phyloP scores from a whole-genome alignment of 805 yeast species.

The Candida xyloterini region DNA sequence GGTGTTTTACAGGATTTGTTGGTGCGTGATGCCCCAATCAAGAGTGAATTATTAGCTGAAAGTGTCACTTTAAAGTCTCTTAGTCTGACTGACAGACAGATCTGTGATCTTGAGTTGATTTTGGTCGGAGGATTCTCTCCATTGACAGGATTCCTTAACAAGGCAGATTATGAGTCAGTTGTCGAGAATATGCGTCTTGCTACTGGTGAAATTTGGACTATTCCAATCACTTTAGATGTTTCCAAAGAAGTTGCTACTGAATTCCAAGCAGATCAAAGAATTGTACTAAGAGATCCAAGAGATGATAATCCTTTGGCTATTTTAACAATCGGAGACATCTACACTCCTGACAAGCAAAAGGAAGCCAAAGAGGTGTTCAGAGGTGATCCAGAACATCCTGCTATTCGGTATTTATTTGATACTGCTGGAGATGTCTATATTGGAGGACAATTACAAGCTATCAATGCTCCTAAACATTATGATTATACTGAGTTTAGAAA shows the following conservation, averaged over 20 bases:
- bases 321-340: constrained; percentile 73
- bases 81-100: constrained; percentile 75
- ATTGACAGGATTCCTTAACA: constrained; percentile 59
- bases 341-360: constrained; percentile 70
- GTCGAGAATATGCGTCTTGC: constrained; percentile 67
- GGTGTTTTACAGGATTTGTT: constrained; percentile 83
- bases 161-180: constrained; percentile 67
- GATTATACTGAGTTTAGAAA: constrained; percentile 85
- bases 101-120: constrained; percentile 90
- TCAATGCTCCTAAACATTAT: constrained; percentile 80
- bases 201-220: constrained; percentile 81
- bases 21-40: constrained; percentile 70
- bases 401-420: constrained; percentile 67
- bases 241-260: constrained; percentile 45
- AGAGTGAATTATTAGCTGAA: constrained; percentile 55
- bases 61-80: constrained; percentile 47
- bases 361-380: constrained; percentile 90
- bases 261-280: constrained; percentile 53
- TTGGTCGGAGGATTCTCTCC: constrained; percentile 95
- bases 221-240: constrained; percentile 89
- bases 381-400: constrained; percentile 98
- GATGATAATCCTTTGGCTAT: constrained; percentile 79
- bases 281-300: constrained; percentile 77
- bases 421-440: constrained; percentile 79
- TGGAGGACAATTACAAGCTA: constrained; percentile 86